A percentile compares a stretch with the other conserved stretches of the same genome.
These are phyloP conservation scores for Penicillium sp. DNA, from an alignment of 2,329 filamentous ascomycete species.

Conservation along the genomic window DNA sequence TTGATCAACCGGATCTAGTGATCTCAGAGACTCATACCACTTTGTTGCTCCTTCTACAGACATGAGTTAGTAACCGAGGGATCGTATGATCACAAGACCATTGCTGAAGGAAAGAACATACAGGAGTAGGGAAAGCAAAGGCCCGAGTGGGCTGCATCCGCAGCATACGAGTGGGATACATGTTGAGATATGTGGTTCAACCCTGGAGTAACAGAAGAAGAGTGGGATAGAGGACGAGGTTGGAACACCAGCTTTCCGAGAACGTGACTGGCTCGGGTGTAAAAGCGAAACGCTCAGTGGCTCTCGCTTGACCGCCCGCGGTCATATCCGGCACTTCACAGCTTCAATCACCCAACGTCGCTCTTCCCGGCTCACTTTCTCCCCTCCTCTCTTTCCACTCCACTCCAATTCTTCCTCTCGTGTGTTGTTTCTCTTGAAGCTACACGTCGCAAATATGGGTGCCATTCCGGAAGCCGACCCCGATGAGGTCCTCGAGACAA, in stretches of 20 bases:
- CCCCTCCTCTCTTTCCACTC: conserved; percentile 24
- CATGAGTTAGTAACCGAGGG: conserved; percentile 41
- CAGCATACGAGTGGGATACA: conserved; percentile 66
- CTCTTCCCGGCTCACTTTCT: conserved; percentile 27
- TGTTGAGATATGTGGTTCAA: conserved; percentile 43
- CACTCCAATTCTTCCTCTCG: conserved; percentile 16
- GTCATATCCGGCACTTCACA: conserved; percentile 38
- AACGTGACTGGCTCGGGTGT: conserved; percentile 36
- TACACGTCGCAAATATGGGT: conserved; percentile 69
- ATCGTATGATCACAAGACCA: conserved; percentile 19
- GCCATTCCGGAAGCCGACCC: conserved; percentile 62
- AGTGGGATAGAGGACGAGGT: conserved; percentile 23
- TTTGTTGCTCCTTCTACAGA: conserved; percentile 62
- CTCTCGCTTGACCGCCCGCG: conserved; percentile 42
- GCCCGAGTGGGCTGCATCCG: conserved; percentile 57
- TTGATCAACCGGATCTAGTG: conserved; percentile 2
- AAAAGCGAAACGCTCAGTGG: conserved; percentile 35
- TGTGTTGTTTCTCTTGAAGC: conserved; percentile 21
- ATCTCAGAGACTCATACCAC: conserved; percentile 50
- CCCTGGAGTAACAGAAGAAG: conserved; percentile 12
- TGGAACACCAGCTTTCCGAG: conserved; percentile 22
- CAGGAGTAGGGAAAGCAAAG: conserved; percentile 64
- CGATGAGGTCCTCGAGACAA: conserved; percentile 83
- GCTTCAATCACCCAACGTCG: conserved; percentile 38
- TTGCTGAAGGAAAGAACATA: conserved; percentile 48